Conservation (phyloP, 768 basidiomycete species). For the Chlorophyllum brunneum region DNA sequence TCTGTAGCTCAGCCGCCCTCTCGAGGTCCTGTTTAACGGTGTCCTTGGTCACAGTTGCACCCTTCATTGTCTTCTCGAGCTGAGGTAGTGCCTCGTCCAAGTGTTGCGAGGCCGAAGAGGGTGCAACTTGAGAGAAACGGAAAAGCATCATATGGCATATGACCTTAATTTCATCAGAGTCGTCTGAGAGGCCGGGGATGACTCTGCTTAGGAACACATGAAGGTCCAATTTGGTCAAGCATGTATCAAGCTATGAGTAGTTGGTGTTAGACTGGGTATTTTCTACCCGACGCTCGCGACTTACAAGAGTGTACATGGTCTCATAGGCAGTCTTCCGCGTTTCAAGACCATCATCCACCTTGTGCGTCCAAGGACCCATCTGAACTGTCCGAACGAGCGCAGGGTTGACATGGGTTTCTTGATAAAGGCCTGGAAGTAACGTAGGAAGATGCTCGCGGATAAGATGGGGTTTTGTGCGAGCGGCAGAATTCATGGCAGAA, state of each 20-base stretch:
- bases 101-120: slow-evolving; percentile 75
- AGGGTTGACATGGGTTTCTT: slow-evolving; percentile 77
- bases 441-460: slow-evolving; percentile 77
- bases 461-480: slow-evolving; percentile 90
- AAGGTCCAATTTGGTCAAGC: slow-evolving; percentile 82
- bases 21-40: slow-evolving; percentile 93
- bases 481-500: slow-evolving; percentile 90
- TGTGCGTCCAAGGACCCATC: slow-evolving; percentile 97
- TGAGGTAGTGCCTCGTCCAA: slow-evolving; percentile 83
- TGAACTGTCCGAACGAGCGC: slow-evolving; percentile 86
- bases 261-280: background rate
- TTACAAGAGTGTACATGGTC: slow-evolving; percentile 90
- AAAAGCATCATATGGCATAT: slow-evolving; percentile 94
- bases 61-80: slow-evolving; percentile 87
- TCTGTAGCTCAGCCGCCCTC: slow-evolving; percentile 84
- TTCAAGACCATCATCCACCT: slow-evolving; percentile 95
- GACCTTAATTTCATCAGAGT: slow-evolving; percentile 96
- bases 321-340: slow-evolving; percentile 97
- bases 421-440: slow-evolving; percentile 80
- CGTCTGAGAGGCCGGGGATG: slow-evolving; percentile 79
- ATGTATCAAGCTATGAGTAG: slow-evolving; percentile 75
- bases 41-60: slow-evolving; percentile 86
- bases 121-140: slow-evolving; percentile 83
- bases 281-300: slow-evolving; percentile 20
- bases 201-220: slow-evolving; percentile 81